phyloP scores from a whole-genome alignment of 1,284 basidiomycete genomes.

The Pseudomicrostroma phylloplanum region DNA sequence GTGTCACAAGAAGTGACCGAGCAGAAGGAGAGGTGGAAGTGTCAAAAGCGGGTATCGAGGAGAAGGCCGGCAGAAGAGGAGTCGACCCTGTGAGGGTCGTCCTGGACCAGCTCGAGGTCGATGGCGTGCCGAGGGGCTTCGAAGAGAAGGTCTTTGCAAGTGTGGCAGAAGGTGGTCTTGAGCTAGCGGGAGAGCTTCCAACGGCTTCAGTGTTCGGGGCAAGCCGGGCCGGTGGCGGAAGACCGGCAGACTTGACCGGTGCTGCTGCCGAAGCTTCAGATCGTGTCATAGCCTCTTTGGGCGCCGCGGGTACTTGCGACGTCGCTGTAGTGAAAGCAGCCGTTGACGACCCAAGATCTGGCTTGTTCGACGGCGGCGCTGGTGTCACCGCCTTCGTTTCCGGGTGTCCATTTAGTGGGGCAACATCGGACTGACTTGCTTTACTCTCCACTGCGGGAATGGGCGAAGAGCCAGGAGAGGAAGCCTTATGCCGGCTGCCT shows the following conservation, averaged over 20 bases:
- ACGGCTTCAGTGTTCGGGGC: background rate
- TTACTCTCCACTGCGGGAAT: background rate
- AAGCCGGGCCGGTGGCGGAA: background rate
- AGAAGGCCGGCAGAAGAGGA: constrained; percentile 4
- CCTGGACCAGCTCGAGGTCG: background rate
- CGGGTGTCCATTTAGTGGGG: background rate
- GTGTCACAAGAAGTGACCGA: background rate
- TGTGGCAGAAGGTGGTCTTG: too few species aligned
- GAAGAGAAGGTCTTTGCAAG: background rate
- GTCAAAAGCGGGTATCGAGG: constrained; percentile 4
- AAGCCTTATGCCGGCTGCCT: too few species aligned
- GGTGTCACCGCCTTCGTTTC: background rate
- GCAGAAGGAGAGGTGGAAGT: constrained; percentile 1
- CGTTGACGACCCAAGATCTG: too few species aligned
- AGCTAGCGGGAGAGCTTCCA: too few species aligned
- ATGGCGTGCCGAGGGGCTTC: background rate
- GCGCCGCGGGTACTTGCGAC: background rate
- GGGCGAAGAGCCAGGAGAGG: background rate
- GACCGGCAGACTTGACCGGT: background rate
- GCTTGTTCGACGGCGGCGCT: too few species aligned
- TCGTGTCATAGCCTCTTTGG: background rate
- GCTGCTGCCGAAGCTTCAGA: background rate
- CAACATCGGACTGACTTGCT: background rate
- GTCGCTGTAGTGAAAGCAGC: too few species aligned
- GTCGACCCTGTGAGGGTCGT: background rate